Conservation (phyloP, 305 asterid genomes). For the Solanum hybrid region DNA sequence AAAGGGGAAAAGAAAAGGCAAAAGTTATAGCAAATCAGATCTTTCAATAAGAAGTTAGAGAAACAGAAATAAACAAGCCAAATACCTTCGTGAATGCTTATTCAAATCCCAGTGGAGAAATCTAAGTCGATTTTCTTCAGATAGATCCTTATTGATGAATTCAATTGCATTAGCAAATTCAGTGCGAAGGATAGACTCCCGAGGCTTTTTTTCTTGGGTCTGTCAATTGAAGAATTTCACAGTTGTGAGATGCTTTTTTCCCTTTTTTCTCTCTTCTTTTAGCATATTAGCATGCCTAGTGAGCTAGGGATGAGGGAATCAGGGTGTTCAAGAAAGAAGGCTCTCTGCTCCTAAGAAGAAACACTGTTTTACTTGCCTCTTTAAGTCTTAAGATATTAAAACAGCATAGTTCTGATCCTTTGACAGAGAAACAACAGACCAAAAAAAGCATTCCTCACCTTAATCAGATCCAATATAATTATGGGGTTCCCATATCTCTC, state of each 20-base stretch:
- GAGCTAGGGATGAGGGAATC: not conserved
- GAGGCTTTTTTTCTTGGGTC: constrained; percentile 92
- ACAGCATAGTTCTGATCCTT: not conserved
- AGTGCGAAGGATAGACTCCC: constrained; percentile 89
- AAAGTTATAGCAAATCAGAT: constrained; percentile 16
- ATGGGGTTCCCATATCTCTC: constrained; percentile 94
- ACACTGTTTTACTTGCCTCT: not conserved
- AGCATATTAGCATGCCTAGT: not conserved
- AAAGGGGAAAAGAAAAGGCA: constrained; percentile 7
- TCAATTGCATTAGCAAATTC: constrained; percentile 94
- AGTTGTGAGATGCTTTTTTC: not conserved
- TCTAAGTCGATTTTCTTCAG: constrained; percentile 77
- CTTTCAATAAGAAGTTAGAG: constrained; percentile 8
- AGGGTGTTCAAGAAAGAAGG: not conserved
- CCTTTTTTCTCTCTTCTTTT: not conserved
- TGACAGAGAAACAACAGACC: not conserved
- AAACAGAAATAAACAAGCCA: not conserved
- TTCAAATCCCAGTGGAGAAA: constrained; percentile 98
- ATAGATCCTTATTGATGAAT: constrained; percentile 61
- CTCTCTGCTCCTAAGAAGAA: not conserved
- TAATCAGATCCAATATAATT: constrained; percentile 82
- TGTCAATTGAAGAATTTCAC: constrained; percentile 30
- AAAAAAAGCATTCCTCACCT: constrained; percentile 37
- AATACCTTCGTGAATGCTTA: constrained; percentile 86
- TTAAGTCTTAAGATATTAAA: not conserved